phyloP scores from a whole-genome alignment of 2,329 filamentous ascomycete species.

The Epicoccum sorghinum region DNA sequence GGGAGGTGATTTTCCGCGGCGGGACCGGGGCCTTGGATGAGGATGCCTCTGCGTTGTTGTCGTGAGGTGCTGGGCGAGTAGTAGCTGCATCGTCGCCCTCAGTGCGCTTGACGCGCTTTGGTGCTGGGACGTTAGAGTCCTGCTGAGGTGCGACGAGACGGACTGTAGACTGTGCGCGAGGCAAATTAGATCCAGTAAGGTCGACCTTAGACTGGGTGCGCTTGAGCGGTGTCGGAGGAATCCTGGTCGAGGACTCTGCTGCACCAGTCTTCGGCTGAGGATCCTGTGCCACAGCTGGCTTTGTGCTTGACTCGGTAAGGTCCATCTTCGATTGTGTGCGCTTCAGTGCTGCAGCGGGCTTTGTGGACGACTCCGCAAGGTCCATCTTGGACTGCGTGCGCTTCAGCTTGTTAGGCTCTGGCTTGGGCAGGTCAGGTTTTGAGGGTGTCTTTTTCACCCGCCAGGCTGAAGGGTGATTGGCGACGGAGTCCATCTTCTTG shows the following conservation, averaged over 20 bases:
- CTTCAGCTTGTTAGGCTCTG: conserved; percentile 55
- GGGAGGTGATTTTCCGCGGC: conserved; percentile 37
- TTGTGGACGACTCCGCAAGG: conserved; percentile 63
- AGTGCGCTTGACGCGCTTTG: conserved; percentile 75
- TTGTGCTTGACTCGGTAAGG: conserved; percentile 61
- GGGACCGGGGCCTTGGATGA: conserved; percentile 26
- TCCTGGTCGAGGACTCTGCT: conserved; percentile 60
- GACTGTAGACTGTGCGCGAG: conserved; percentile 46
- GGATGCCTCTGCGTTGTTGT: conserved; percentile 19
- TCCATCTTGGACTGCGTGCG: conserved; percentile 65
- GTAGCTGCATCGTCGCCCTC: conserved; percentile 72
- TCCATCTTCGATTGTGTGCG: conserved; percentile 65
- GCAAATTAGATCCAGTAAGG: conserved; percentile 56
- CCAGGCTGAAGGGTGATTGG: conserved; percentile 80
- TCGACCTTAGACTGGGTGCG: conserved; percentile 64
- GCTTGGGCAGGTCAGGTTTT: conserved; percentile 56
- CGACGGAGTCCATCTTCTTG: conserved; percentile 98
- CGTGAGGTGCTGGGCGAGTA: conserved; percentile 63
- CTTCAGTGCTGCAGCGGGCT: conserved; percentile 51
- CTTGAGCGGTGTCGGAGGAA: conserved; percentile 55
- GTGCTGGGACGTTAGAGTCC: conserved; percentile 47
- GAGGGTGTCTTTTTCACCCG: conserved; percentile 57
- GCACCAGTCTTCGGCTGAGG: conserved; percentile 65
- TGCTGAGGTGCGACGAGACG: conserved; percentile 34
- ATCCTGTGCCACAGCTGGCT: conserved; percentile 57